Conservation (phyloP, 2,329 filamentous ascomycete species). For the Aspergillus proliferans region DNA sequence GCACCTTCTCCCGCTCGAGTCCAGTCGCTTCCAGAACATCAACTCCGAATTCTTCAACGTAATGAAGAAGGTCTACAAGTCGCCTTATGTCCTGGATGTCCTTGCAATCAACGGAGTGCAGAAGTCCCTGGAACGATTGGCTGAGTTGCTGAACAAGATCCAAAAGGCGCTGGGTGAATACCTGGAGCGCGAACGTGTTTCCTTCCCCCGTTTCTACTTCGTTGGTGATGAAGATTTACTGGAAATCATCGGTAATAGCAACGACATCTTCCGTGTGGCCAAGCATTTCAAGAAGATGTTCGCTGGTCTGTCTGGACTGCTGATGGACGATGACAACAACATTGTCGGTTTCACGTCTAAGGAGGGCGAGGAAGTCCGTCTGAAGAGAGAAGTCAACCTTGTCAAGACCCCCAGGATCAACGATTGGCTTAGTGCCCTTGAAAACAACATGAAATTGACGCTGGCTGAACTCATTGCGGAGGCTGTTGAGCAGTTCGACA, state of each 20-base stretch:
- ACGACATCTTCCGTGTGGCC: constrained; percentile 89
- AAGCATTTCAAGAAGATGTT: constrained; percentile 99
- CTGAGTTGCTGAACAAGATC: constrained; percentile 97
- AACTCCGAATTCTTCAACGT: constrained; percentile 98
- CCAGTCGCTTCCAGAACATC: constrained; percentile 96
- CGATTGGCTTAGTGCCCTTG: constrained; percentile 92
- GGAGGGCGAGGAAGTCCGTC: constrained; percentile 78
- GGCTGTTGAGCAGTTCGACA: constrained; percentile 73
- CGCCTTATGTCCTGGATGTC: constrained; percentile 90
- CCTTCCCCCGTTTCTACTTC: constrained; percentile 98
- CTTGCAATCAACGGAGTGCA: constrained; percentile 93
- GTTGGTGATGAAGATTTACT: constrained; percentile 97
- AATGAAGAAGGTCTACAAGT: constrained; percentile 99
- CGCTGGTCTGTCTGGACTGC: constrained; percentile 81
- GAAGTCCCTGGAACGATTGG: constrained; percentile 88
- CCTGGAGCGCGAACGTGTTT: constrained; percentile 92
- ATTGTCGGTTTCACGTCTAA: constrained; percentile 94
- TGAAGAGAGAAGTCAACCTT: constrained; percentile 88
- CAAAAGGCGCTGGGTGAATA: constrained; percentile 98
- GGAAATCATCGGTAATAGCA: constrained; percentile 99
- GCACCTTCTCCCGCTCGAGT: constrained; percentile 91
- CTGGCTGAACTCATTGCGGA: constrained; percentile 85
- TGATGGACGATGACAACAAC: constrained; percentile 83
- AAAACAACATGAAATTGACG: constrained; percentile 88
- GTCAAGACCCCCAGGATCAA: constrained; percentile 95